phyloP scores from a whole-genome alignment of 345 rosid genomes.

The Luvunga scandens region DNA sequence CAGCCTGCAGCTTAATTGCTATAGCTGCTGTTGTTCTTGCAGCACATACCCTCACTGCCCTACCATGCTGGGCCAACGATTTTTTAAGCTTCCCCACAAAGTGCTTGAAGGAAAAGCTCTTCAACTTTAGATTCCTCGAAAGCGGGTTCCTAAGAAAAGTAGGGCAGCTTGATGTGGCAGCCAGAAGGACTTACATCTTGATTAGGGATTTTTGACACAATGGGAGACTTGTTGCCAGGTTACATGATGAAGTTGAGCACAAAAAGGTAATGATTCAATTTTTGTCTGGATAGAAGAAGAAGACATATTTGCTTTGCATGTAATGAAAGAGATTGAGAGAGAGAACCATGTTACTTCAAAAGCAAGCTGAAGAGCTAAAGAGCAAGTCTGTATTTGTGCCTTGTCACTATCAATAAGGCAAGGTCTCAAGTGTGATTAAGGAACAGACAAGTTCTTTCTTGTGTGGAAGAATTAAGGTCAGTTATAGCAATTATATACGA shows the following conservation, averaged over 20 bases:
- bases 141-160: constrained; percentile 24
- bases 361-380: constrained; percentile 45
- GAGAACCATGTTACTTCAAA: constrained; percentile 30
- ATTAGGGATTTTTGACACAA: constrained; percentile 45
- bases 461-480: not conserved
- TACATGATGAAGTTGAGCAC: constrained; percentile 49
- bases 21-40: constrained; percentile 30
- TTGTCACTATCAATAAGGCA: constrained; percentile 41
- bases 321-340: constrained; percentile 40
- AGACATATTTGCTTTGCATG: constrained; percentile 21
- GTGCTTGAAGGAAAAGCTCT: constrained; percentile 24
- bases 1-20: constrained; percentile 30
- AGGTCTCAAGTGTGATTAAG: constrained; percentile 34
- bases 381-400: constrained; percentile 42
- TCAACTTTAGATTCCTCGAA: constrained; percentile 13
- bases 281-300: constrained; percentile 34
- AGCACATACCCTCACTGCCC: constrained; percentile 33
- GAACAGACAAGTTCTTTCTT: constrained; percentile 30
- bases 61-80: constrained; percentile 32
- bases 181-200: constrained; percentile 42
- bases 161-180: constrained; percentile 39
- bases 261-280: constrained; percentile 32
- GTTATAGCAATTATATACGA: not conserved
- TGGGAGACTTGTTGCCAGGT: constrained; percentile 39
- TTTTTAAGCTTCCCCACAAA: constrained; percentile 27